These are phyloP conservation scores for Marsdenia floribunda DNA, from an alignment of 257 asterid species.

Conservation along the genomic window DNA sequence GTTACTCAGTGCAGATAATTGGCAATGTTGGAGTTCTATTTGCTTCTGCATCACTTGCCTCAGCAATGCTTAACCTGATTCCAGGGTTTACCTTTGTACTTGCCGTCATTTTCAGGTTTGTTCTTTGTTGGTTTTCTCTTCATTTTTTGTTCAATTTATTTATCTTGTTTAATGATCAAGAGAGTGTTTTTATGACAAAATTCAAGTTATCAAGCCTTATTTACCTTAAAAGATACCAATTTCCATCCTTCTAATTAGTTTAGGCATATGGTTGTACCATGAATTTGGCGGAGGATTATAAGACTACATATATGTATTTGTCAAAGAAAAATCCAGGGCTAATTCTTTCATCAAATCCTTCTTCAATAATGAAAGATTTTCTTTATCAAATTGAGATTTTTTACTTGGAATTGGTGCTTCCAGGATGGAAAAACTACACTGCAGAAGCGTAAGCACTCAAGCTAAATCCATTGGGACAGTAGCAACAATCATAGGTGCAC, in stretches of 20 bases:
- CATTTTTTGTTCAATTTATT: background rate
- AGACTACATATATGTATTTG: background rate
- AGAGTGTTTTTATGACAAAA: no score
- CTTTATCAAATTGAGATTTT: background rate
- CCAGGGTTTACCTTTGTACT: constrained; percentile 63
- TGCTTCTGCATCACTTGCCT: constrained; percentile 49
- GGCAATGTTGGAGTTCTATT: constrained; percentile 48
- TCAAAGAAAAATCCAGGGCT: background rate
- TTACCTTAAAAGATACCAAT: no score
- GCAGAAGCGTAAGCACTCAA: constrained; percentile 32
- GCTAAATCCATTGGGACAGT: constrained; percentile 51
- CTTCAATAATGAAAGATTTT: no score
- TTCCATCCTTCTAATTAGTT: no score
- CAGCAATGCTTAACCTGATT: constrained; percentile 52
- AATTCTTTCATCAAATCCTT: background rate
- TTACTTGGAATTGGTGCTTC: background rate
- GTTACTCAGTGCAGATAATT: constrained; percentile 50
- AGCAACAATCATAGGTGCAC: constrained; percentile 49
- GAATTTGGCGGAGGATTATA: background rate
- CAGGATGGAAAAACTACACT: constrained; percentile 52
- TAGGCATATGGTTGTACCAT: background rate
- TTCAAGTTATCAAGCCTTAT: no score
- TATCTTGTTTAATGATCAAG: no score
- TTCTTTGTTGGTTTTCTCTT: background rate
- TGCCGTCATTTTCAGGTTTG: constrained; percentile 55